These are phyloP conservation scores for Carex kokanica DNA, from an alignment of 176 grass and related monocot species.

Conservation along the genomic window DNA sequence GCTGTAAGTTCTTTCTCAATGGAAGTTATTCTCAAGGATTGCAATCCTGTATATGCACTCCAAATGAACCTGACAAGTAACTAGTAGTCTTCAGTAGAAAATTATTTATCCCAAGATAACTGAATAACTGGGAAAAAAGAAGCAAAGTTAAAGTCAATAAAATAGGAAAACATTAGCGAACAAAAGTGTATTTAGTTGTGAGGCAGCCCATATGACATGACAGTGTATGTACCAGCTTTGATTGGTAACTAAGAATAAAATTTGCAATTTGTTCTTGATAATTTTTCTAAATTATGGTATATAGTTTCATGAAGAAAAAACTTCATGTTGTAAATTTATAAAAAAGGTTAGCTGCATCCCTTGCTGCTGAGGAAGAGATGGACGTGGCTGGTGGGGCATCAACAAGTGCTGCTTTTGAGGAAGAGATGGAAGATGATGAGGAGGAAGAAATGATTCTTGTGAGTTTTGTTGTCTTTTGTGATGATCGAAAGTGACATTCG, in stretches of 20 bases:
- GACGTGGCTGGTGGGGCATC: constrained; percentile 34
- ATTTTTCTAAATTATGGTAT: neutral
- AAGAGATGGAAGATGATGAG: constrained; percentile 51
- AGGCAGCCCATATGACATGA: neutral
- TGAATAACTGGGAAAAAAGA: neutral
- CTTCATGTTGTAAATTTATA: neutral
- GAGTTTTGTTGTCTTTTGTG: constrained; percentile 15
- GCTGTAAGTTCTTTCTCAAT: constrained; percentile 47
- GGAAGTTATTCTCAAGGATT: neutral
- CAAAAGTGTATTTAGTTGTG: neutral
- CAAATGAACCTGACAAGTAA: neutral
- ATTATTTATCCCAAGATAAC: neutral
- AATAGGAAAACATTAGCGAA: neutral
- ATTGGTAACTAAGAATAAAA: neutral
- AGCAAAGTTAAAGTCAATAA: neutral
- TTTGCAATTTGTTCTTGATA: constrained; percentile 23
- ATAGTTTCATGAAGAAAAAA: neutral
- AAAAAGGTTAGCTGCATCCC: constrained; percentile 70
- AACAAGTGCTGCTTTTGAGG: constrained; percentile 34
- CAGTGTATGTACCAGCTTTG: neutral
- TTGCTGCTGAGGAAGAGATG: constrained; percentile 82
- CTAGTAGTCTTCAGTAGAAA: neutral
- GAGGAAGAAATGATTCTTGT: constrained; percentile 82
- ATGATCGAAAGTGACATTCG: neutral
- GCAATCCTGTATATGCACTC: neutral